Conservation (phyloP, 2,329 filamentous ascomycete genomes). For the Ophiocordyceps sinensis region DNA sequence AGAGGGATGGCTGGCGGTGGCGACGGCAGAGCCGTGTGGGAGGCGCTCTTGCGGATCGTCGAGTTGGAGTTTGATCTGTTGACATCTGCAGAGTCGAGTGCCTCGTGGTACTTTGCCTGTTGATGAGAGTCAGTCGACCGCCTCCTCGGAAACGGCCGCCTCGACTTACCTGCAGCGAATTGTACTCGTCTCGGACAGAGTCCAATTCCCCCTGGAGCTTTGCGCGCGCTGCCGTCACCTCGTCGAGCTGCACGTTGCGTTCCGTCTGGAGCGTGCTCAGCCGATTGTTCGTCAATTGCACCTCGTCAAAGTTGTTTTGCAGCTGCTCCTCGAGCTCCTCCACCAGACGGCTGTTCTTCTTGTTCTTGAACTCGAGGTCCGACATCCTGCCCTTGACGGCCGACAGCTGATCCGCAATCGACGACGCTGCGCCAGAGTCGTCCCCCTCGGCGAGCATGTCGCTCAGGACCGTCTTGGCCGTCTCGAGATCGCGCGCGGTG, state of each 20-base stretch:
- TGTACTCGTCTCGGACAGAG: constrained; percentile 52
- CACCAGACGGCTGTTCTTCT: constrained; percentile 82
- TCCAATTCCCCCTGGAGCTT: constrained; percentile 57
- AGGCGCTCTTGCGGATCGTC: constrained; percentile 71
- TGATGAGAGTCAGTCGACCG: neutral
- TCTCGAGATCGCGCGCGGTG: constrained; percentile 47
- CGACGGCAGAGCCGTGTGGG: constrained; percentile 73
- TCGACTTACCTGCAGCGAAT: constrained; percentile 56
- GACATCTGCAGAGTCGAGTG: constrained; percentile 23
- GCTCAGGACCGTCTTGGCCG: constrained; percentile 38
- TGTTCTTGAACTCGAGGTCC: constrained; percentile 54
- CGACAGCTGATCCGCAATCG: constrained; percentile 40
- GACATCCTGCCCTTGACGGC: constrained; percentile 51
- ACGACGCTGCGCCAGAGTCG: constrained; percentile 18
- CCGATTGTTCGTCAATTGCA: constrained; percentile 71
- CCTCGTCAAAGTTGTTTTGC: constrained; percentile 87
- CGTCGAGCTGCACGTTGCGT: constrained; percentile 61
- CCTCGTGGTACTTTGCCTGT: constrained; percentile 48
- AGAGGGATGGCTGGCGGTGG: constrained; percentile 93
- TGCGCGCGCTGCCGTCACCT: constrained; percentile 51
- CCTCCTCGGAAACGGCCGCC: too few relatives aligned
- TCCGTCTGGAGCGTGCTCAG: constrained; percentile 70
- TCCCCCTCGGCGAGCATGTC: constrained; percentile 38
- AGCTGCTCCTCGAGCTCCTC: constrained; percentile 96
- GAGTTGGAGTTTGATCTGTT: constrained; percentile 50